phyloP scores from a whole-genome alignment of 176 grass and related monocot species.

The Miscanthus lutarioriparius region DNA sequence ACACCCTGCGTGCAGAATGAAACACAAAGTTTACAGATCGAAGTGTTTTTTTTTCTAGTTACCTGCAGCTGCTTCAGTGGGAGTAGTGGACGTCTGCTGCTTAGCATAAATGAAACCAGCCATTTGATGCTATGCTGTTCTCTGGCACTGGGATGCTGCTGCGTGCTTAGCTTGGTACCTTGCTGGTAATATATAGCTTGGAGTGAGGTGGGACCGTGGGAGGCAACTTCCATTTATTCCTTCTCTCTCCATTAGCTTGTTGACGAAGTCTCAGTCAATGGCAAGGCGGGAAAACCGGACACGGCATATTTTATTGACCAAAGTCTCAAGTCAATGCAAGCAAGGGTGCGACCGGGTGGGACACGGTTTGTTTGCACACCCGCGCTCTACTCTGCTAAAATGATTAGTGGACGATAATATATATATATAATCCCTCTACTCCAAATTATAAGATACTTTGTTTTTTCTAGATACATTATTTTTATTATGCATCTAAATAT shows the following conservation, averaged over 20 bases:
- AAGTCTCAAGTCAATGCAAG: neutral
- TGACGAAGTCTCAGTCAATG: neutral
- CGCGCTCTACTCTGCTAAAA: neutral
- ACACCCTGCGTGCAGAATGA: neutral
- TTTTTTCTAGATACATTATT: too few species aligned
- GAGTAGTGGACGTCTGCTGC: neutral
- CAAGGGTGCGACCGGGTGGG: neutral
- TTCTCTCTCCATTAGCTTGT: neutral
- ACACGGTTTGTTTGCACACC: neutral
- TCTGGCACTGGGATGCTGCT: neutral
- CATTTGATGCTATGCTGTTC: neutral
- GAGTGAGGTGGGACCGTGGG: neutral
- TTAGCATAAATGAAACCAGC: neutral
- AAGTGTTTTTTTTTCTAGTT: neutral
- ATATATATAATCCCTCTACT: too few species aligned
- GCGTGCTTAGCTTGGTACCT: neutral
- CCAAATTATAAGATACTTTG: too few species aligned
- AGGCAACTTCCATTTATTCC: neutral
- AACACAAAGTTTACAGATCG: neutral
- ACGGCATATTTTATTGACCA: neutral
- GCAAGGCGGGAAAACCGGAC: neutral
- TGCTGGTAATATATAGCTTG: neutral
- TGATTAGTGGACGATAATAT: neutral
- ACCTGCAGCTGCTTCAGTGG: neutral
- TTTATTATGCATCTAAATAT: too few species aligned